phyloP scores from a whole-genome alignment of 495 filamentous ascomycete genomes.

The Hamigera avellanea region DNA sequence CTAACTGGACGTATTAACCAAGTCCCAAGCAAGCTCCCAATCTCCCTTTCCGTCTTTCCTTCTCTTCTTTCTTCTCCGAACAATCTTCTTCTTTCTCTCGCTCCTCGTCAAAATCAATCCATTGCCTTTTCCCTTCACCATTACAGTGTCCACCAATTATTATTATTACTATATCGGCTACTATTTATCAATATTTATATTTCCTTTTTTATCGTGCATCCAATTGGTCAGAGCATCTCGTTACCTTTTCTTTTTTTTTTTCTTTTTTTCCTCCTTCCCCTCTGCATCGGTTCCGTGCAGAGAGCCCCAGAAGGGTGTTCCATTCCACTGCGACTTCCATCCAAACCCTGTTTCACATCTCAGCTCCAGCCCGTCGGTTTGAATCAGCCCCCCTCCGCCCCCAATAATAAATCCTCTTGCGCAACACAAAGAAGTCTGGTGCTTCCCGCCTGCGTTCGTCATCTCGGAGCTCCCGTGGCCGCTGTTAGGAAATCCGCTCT shows the following conservation, averaged over 20 bases:
- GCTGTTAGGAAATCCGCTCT: neutral
- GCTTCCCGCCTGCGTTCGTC: conserved; percentile 3
- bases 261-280: neutral
- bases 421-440: conserved; percentile 2
- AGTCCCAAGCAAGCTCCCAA: no score
- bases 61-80: no score
- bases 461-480: conserved; percentile 5
- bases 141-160: no score
- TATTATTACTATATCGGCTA: no score
- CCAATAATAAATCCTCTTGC: neutral
- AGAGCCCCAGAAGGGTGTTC: neutral
- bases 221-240: neutral
- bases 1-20: no score
- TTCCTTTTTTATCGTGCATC: no score
- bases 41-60: no score
- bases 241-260: neutral
- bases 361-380: neutral
- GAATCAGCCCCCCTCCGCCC: neutral
- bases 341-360: neutral
- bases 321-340: neutral
- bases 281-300: conserved; percentile 1
- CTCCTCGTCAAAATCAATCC: no score
- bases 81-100: no score
- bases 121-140: no score
- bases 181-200: no score